Base-by-base conservation (phyloP, 148 eudicot species). In the Amaranthus palmeri region DNA sequence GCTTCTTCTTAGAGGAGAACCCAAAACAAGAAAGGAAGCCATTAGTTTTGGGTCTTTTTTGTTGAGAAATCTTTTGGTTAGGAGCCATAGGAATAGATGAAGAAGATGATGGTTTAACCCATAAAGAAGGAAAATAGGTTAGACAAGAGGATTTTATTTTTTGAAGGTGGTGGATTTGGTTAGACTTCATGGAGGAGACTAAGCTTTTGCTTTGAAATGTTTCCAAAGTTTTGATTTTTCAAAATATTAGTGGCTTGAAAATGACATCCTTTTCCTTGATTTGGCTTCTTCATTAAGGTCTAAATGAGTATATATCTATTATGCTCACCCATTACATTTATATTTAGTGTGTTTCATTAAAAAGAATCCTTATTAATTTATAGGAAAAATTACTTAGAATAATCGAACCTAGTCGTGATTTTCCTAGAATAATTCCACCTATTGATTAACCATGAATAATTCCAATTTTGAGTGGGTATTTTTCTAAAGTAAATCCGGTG, bases 141-240 rank as follows among this genome's bases (percentile, higher is more conserved):
- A 17, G 53, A n/a, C 4, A 47, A 57, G 15, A 44, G 57, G 36
- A 52, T 46, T 25, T 52, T 54, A 45, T 42, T 73, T 76, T 60
- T 61, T 61, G n/a, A 56, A 50, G 60, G 47, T 10, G 67, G 50
- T 75, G 53, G 67, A 51, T 61, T 76, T 76, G 79, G 74, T 76
- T 76, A 45, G 79, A 76, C 69, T 76, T 76, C 52, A 72, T 42
- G 69, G 54, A 45, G 45, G 52, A 14, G 76, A 73, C 76, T 54
- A 63, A 65, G 69, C 13, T 17, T 54, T 72, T 17, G 43, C 9
- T 8, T 13, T 56, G 54, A 54, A 70, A 56, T 3, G 46, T 43
- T 8, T 17, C 3, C 3, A 4, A 64, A n/a, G 41, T 46, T 17
- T 72, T 51, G 49, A 72, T 61, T 72, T 17, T 61, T 61, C 67